Conservation (phyloP, 1,139 yeast genomes). For the Lodderomyces pseudojiufengensis region DNA sequence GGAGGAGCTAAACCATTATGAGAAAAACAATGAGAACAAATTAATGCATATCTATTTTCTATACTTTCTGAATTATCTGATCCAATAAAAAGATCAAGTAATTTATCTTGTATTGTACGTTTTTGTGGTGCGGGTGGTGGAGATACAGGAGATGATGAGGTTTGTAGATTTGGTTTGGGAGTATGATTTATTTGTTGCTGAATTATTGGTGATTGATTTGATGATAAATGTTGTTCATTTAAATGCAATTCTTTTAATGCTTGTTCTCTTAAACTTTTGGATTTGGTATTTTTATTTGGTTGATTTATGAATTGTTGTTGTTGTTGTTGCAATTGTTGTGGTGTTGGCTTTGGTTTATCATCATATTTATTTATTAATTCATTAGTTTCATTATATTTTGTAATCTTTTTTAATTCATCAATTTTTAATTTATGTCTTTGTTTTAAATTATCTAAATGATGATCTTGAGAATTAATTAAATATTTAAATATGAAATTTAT, state of each 20-base stretch:
- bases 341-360: slow-evolving; percentile 5
- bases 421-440: slow-evolving; percentile 58
- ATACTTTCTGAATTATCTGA: slow-evolving; percentile 63
- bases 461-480: slow-evolving; percentile 22
- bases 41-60: slow-evolving; percentile 67
- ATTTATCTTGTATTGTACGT: slow-evolving; percentile 37
- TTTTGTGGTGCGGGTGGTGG: slow-evolving; percentile 6
- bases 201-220: slow-evolving; percentile 3
- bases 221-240: slow-evolving; percentile 1
- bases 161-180: not conserved
- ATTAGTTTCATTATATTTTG: slow-evolving; percentile 76
- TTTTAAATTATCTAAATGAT: slow-evolving; percentile 28
- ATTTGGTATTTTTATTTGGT: not conserved
- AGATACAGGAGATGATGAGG: not conserved
- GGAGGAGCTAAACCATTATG: slow-evolving; percentile 89
- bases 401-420: slow-evolving; percentile 70
- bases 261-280: slow-evolving; percentile 7
- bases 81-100: slow-evolving; percentile 60
- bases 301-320: not conserved
- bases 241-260: slow-evolving; percentile 13
- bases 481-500: slow-evolving; percentile 23
- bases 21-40: slow-evolving; percentile 58
- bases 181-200: slow-evolving; percentile 3
- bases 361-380: slow-evolving; percentile 62
- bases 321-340: slow-evolving; percentile 6